A percentile compares a stretch with the other conserved stretches of the same genome.
phyloP scores from a whole-genome alignment of 805 yeast species.

The Saturnispora ahearnii region DNA sequence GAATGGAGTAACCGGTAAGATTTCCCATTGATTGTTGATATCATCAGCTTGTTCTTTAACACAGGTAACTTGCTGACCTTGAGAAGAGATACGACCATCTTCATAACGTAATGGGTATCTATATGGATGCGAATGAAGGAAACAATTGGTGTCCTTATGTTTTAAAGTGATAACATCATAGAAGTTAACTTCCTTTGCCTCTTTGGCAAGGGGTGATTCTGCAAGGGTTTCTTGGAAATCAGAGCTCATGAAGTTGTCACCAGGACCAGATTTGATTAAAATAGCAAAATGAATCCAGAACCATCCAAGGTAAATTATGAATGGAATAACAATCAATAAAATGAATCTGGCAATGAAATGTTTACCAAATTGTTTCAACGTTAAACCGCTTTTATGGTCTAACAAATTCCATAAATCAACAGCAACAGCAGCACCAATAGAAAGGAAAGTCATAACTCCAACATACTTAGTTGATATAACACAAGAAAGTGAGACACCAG shows the following conservation, averaged over 20 bases:
- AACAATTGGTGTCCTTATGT: slow-evolving; percentile 72
- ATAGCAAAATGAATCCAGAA: slow-evolving; percentile 85
- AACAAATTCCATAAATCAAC: slow-evolving; percentile 84
- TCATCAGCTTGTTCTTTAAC: slow-evolving; percentile 47
- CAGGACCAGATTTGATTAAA: slow-evolving; percentile 84
- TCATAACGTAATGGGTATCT: slow-evolving; percentile 87
- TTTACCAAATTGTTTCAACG: slow-evolving; percentile 44
- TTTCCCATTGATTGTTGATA: slow-evolving; percentile 75
- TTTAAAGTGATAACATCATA: slow-evolving; percentile 68
- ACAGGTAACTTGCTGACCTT: slow-evolving; percentile 91
- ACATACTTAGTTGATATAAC: slow-evolving; percentile 95
- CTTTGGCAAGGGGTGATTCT: slow-evolving; percentile 69
- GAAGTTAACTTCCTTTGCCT: slow-evolving; percentile 64
- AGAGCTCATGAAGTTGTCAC: slow-evolving; percentile 90
- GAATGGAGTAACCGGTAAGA: slow-evolving; percentile 52
- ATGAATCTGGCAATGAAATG: slow-evolving; percentile 72
- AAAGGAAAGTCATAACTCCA: slow-evolving; percentile 83
- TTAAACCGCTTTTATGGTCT: slow-evolving; percentile 59
- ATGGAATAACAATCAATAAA: slow-evolving; percentile 70
- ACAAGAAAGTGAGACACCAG: slow-evolving; percentile 82
- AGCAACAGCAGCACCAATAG: slow-evolving; percentile 80
- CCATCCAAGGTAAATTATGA: slow-evolving; percentile 76
- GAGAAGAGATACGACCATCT: slow-evolving; percentile 91
- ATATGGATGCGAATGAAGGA: slow-evolving; percentile 72
- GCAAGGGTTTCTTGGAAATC: slow-evolving; percentile 88